Evolutionary conservation across 129 eudicot species (phyloP).

Genomic region (Tanacetum coccineum): DNA sequence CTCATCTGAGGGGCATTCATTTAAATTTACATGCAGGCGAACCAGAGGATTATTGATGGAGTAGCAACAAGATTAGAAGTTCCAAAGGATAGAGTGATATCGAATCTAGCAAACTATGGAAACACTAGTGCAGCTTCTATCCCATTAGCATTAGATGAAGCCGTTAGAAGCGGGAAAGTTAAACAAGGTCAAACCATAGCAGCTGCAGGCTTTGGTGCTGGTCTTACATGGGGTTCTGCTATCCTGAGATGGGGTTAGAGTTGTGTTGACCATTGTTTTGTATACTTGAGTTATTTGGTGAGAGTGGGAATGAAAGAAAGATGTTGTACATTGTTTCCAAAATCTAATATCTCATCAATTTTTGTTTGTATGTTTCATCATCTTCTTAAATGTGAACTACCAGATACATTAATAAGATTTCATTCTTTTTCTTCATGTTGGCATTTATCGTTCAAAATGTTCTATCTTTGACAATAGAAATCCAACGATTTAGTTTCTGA

Average conservation of each 20-base stretch:
- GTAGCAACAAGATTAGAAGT: conserved; percentile 77
- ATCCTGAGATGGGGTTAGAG: conserved; percentile 83
- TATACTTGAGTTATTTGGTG: conserved; percentile 30
- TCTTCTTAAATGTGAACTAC: conserved; percentile 30
- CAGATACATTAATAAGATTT: conserved; percentile 25
- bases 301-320: conserved; percentile 24
- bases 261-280: conserved; percentile 22
- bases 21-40: conserved; percentile 55
- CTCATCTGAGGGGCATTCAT: neutral
- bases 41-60: conserved; percentile 90
- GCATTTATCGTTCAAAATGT: neutral
- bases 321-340: conserved; percentile 36
- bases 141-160: conserved; percentile 91
- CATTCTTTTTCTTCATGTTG: conserved; percentile 24
- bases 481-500: neutral
- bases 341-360: conserved; percentile 18
- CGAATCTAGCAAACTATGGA: conserved; percentile 79
- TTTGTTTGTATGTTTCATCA: conserved; percentile 25
- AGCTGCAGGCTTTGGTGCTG: conserved; percentile 94
- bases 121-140: conserved; percentile 96
- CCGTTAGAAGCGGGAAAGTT: conserved; percentile 90
- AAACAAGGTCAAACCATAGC: conserved; percentile 81
- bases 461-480: neutral
- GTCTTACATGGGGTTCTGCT: conserved; percentile 96
- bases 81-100: conserved; percentile 75